Evolutionary conservation across 2,329 filamentous ascomycete species (phyloP).

Genomic region (Cucurbitaria berberidis): DNA sequence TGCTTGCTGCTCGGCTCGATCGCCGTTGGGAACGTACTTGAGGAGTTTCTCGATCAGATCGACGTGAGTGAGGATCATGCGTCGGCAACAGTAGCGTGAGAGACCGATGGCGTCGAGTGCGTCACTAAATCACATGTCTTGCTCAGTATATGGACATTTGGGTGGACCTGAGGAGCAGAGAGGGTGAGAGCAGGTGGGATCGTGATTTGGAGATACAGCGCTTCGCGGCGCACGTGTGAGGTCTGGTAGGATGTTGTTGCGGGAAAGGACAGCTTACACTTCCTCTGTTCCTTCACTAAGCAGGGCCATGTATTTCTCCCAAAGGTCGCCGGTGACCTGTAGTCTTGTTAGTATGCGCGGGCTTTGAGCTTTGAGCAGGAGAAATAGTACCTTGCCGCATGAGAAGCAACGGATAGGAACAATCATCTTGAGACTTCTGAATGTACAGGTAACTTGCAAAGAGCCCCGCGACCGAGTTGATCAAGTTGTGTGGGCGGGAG

Average conservation of each 20-base stretch:
- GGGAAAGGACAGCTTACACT: slow-evolving; percentile 33
- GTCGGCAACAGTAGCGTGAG: slow-evolving; percentile 96
- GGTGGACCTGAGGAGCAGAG: not conserved
- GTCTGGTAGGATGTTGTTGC: not conserved
- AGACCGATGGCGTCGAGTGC: slow-evolving; percentile 95
- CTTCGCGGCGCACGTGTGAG: not conserved
- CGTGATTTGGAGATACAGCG: not conserved
- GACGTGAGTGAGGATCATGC: slow-evolving; percentile 99
- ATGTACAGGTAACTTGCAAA: not conserved
- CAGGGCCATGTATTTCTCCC: slow-evolving; percentile 92
- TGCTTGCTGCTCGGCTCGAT: slow-evolving; percentile 11
- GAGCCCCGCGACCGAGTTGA: slow-evolving; percentile 3
- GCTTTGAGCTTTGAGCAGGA: slow-evolving; percentile 8
- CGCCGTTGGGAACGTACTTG: slow-evolving; percentile 44
- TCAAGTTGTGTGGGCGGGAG: not conserved
- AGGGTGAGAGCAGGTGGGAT: not conserved
- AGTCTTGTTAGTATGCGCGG: slow-evolving; percentile 33
- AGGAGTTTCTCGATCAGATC: slow-evolving; percentile 98
- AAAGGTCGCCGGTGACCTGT: slow-evolving; percentile 94
- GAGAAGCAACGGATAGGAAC: slow-evolving; percentile 99
- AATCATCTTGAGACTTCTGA: slow-evolving; percentile 74
- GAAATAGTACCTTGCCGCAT: slow-evolving; percentile 83
- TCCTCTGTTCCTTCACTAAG: slow-evolving; percentile 68
- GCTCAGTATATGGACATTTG: slow-evolving; percentile 10
- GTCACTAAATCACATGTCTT: slow-evolving; percentile 64